These are phyloP conservation scores for Fusarium concolor DNA, from an alignment of 2,329 filamentous ascomycete species.

Conservation along the genomic window DNA sequence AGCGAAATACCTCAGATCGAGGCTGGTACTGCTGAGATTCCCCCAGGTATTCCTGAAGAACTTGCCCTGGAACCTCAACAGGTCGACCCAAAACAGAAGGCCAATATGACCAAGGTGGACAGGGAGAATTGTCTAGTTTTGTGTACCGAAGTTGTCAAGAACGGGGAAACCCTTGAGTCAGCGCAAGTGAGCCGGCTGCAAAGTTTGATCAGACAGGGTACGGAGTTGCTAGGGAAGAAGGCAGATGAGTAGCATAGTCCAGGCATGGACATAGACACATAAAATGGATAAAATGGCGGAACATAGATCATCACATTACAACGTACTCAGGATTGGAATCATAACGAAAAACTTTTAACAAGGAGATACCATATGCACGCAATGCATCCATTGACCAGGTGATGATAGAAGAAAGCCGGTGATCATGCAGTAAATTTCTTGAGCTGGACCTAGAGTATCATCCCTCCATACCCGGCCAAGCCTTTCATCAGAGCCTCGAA, in stretches of 20 bases:
- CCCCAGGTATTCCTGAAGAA: conserved; percentile 46
- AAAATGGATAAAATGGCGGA: conserved; percentile 3
- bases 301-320: conserved; percentile 6
- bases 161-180: conserved; percentile 55
- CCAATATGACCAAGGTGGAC: conserved; percentile 63
- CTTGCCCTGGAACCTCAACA: conserved; percentile 61
- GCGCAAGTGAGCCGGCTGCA: conserved; percentile 57
- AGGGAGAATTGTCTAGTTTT: conserved; percentile 72
- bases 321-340: conserved; percentile 6
- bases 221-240: conserved; percentile 55
- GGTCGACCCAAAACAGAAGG: conserved; percentile 57
- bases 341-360: conserved; percentile 38
- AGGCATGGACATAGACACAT: neutral
- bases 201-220: conserved; percentile 63
- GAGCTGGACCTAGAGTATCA: conserved; percentile 57
- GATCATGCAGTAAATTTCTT: conserved; percentile 58
- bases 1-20: conserved; percentile 38
- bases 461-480: conserved; percentile 52
- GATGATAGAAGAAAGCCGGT: conserved; percentile 52
- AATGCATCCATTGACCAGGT: conserved; percentile 48
- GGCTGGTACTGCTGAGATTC: conserved; percentile 17
- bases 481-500: conserved; percentile 53
- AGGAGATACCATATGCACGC: conserved; percentile 35
- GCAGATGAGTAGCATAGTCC: conserved; percentile 11
- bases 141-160: conserved; percentile 65